Percentiles rank a stretch among this genome's conserved stretches.
phyloP scores from a whole-genome alignment of 2,329 filamentous ascomycete genomes.

The Phoma herbarum region DNA sequence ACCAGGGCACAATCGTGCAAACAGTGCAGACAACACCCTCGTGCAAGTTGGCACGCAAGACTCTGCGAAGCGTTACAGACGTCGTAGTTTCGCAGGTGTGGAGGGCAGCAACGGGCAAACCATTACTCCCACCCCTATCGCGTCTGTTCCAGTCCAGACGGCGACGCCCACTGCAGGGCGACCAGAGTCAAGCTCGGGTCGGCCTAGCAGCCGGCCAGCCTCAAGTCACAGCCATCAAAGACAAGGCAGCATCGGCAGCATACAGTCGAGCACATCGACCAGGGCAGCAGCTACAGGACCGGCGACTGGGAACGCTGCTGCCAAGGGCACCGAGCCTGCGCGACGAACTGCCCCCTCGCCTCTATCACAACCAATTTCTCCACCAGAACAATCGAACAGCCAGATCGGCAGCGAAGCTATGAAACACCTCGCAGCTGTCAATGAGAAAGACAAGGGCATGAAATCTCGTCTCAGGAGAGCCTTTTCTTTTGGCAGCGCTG shows the following conservation, averaged over 20 bases:
- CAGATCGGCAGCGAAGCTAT: constrained; percentile 71
- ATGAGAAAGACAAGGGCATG: constrained; percentile 82
- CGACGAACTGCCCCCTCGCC: constrained; percentile 59
- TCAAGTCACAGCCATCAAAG: constrained; percentile 50
- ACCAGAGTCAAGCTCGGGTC: constrained; percentile 43
- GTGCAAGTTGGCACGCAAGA: constrained; percentile 67
- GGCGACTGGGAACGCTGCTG: constrained; percentile 25
- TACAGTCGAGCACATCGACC: constrained; percentile 45
- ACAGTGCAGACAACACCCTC: constrained; percentile 75
- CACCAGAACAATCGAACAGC: constrained; percentile 41
- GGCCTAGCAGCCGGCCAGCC: constrained; percentile 40
- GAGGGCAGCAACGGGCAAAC: constrained; percentile 48
- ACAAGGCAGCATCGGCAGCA: constrained; percentile 51
- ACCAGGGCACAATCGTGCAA: constrained; percentile 65
- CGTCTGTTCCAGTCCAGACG: constrained; percentile 24
- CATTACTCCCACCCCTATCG: constrained; percentile 25
- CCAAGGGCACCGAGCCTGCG: constrained; percentile 50
- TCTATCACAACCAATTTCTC: constrained; percentile 55
- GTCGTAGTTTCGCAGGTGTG: constrained; percentile 81
- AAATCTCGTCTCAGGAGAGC: constrained; percentile 89
- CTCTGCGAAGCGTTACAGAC: constrained; percentile 77
- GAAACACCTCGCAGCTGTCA: constrained; percentile 86
- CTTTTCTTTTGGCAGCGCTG: constrained; percentile 95
- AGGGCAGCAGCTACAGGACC: constrained; percentile 31
- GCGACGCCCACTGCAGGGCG: constrained; percentile 30